A percentile compares a stretch with the other conserved stretches of the same genome.
phyloP scores from a whole-genome alignment of 768 basidiomycete genomes.

The Mycena kentingensis region DNA sequence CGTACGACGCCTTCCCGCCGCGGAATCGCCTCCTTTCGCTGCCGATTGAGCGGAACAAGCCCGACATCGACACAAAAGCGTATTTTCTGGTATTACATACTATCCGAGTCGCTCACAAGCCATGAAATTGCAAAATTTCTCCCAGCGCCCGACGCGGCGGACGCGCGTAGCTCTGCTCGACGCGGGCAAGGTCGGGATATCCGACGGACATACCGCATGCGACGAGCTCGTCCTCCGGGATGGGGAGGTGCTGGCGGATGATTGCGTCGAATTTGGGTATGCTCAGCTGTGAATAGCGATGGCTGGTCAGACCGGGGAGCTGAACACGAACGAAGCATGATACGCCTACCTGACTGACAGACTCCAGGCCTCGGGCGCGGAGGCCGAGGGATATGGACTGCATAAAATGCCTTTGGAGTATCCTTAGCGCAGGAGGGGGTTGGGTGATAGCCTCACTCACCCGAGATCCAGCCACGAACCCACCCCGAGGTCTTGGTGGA shows the following conservation, averaged over 20 bases:
- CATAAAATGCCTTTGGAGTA: constrained; percentile 11
- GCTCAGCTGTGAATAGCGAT: constrained; percentile 10
- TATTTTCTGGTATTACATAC: too few species aligned
- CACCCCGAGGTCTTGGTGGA: constrained; percentile 5
- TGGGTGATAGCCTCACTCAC: not conserved
- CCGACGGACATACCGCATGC: constrained; percentile 16
- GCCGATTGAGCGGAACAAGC: too few species aligned
- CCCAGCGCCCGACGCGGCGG: constrained; percentile 5
- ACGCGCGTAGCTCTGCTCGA: constrained; percentile 6
- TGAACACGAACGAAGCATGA: not conserved
- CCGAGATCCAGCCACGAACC: constrained; percentile 22
- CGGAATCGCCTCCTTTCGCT: too few species aligned
- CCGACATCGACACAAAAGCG: too few species aligned
- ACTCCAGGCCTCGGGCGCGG: constrained; percentile 21
- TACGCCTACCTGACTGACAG: constrained; percentile 9
- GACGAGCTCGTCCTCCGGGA: constrained; percentile 18
- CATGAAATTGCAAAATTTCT: constrained; percentile 15
- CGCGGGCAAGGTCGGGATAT: constrained; percentile 16
- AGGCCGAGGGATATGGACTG: constrained; percentile 18
- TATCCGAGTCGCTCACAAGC: too few species aligned
- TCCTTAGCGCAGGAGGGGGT: not conserved
- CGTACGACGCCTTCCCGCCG: too few species aligned
- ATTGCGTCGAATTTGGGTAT: constrained; percentile 12
- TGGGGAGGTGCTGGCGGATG: constrained; percentile 15
- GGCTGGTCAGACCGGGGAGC: not conserved